Base-by-base conservation (phyloP, 306 rosid genomes). In the Quillaja saponaria region DNA sequence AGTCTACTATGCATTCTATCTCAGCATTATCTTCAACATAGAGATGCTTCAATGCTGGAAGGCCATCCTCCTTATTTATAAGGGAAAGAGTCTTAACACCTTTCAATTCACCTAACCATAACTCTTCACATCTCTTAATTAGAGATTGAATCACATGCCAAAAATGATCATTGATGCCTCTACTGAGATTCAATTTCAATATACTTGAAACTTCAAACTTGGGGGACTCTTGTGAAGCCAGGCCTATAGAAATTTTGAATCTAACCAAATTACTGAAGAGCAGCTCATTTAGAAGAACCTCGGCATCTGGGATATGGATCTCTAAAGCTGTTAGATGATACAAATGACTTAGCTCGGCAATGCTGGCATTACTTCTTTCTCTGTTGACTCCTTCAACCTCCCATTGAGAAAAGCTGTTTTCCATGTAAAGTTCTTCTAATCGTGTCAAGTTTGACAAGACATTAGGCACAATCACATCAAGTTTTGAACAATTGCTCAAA, bases 21-120 rank as follows among this genome's bases (percentile, higher is more conserved):
- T 39, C 49, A 15, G 3, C 2, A 49, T 37, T 37, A 12, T 20
- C 9, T 13, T 37, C 3, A 1, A 68, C 1, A 17, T 14, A 6
- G 1, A 58, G 35, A 58, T 34, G 49, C 38, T 49, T 58, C 60
- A 68, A 41, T 3, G 25, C 19, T 10, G 16, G 47, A 4, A 67
- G 55, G 13, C 59, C 66, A 1, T 37, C 41, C 20, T 5, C 13
- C 25, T 59, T 63, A 4, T 47, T 16, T 33, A 48, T 16, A 4
- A 12, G 4, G 13, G 49, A 2, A 1, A 3, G 2, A 55, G 5
- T 33, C 39, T 14, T 33, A 5, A 50, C 12, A 12, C 35, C 35
- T n/a, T n/a, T n/a, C n/a, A n/a, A n/a, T n/a, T n/a, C n/a, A n/a
- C n/a, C n/a, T n/a, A n/a, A n/a, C n/a, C n/a, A n/a, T n/a, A n/a